phyloP scores from a whole-genome alignment of 1,284 basidiomycete species.

The Austroboletus rostrupii region DNA sequence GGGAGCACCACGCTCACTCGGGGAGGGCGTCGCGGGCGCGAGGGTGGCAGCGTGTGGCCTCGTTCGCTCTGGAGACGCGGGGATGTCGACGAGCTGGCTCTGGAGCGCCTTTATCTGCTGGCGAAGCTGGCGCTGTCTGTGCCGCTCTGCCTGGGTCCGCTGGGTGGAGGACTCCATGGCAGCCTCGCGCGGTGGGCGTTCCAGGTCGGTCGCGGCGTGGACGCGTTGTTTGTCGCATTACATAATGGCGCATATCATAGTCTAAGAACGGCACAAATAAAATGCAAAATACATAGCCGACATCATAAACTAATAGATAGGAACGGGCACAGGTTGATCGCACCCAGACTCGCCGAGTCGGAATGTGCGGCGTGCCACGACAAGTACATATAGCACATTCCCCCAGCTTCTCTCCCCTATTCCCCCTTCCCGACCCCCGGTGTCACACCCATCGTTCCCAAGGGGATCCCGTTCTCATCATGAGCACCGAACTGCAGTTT shows the following conservation, averaged over 20 bases:
- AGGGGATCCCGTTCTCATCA: constrained; percentile 14
- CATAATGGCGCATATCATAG: constrained; percentile 16
- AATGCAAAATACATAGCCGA: constrained; percentile 5
- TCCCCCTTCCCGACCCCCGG: constrained; percentile 8
- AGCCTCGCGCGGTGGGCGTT: constrained; percentile 15
- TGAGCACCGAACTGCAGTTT: constrained; percentile 13
- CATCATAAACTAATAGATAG: constrained; percentile 2
- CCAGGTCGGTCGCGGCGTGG: constrained; percentile 8
- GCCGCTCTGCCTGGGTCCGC: constrained; percentile 25
- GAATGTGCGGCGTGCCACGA: constrained; percentile 25
- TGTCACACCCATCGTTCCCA: constrained; percentile 14
- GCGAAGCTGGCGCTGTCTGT: constrained; percentile 37
- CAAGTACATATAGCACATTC: constrained; percentile 25
- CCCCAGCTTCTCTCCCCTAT: constrained; percentile 9
- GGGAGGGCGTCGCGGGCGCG: constrained; percentile 66
- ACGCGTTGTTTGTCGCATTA: constrained; percentile 24
- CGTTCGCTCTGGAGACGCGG: constrained; percentile 50
- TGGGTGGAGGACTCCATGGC: constrained; percentile 35
- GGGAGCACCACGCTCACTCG: constrained; percentile 44
- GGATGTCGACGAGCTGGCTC: constrained; percentile 37
- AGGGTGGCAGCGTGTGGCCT: constrained; percentile 40
- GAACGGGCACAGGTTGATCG: constrained; percentile 16
- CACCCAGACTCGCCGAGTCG: constrained; percentile 9
- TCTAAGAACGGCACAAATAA: constrained; percentile 2
- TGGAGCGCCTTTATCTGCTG: constrained; percentile 41